These are phyloP conservation scores for Ramaria sp. DNA, from an alignment of 768 basidiomycete species.

Conservation along the genomic window DNA sequence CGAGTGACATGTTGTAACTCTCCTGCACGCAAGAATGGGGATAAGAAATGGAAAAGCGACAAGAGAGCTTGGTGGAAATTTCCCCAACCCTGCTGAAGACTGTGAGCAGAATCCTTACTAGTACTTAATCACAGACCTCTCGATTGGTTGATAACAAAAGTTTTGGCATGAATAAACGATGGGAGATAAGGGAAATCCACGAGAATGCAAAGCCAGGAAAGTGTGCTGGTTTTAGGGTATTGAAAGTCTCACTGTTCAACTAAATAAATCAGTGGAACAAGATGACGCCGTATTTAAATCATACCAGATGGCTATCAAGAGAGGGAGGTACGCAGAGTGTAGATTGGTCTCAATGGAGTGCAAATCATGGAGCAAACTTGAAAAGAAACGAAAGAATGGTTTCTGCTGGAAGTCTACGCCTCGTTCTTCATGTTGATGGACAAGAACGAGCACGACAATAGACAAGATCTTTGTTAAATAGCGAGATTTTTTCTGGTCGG, in stretches of 20 bases:
- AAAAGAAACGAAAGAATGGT: conserved; percentile 98
- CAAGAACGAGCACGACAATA: conserved; percentile 91
- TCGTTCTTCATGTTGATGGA: conserved; percentile 91
- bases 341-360: conserved; percentile 77
- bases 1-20: conserved; percentile 72
- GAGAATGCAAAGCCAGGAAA: conserved; percentile 99
- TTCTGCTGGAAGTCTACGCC: conserved; percentile 88
- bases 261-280: conserved; percentile 13
- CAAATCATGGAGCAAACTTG: conserved; percentile 87
- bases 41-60: conserved; percentile 90
- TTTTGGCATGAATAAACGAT: conserved; percentile 96
- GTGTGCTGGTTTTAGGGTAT: conserved; percentile 89
- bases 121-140: conserved; percentile 40
- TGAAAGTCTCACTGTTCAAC: conserved; percentile 72
- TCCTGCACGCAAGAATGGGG: conserved; percentile 78
- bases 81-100: conserved; percentile 63
- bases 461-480: conserved; percentile 96
- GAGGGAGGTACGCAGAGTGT: conserved; percentile 81
- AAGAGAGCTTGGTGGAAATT: conserved; percentile 92
- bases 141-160: conserved; percentile 77
- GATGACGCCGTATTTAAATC: conserved; percentile 11
- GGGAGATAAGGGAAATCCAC: conserved; percentile 94
- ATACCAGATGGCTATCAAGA: conserved; percentile 82
- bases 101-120: not conserved
- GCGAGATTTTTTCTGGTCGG: conserved; percentile 91